Conservation (phyloP, 306 rosid species). For the Pachyrhizus erosus region DNA sequence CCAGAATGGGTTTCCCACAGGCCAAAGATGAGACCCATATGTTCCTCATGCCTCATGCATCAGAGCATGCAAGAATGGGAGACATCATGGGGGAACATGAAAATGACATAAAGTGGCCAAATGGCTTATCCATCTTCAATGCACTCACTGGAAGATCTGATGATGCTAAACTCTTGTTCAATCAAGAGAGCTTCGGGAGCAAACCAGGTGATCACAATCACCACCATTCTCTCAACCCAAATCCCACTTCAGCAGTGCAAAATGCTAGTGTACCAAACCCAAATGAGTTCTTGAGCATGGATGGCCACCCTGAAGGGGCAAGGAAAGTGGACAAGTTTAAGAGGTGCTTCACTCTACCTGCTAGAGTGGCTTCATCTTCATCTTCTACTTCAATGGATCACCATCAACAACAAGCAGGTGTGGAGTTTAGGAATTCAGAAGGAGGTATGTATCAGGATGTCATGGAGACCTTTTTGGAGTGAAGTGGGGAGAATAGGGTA, state of each 20-base stretch:
- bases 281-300: constrained; percentile 82
- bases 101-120: constrained; percentile 85
- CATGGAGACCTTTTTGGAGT: constrained; percentile 85
- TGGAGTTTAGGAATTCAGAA: constrained; percentile 66
- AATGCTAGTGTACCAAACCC: constrained; percentile 51
- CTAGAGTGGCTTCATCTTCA: constrained; percentile 73
- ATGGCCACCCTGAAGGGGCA: constrained; percentile 56
- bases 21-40: constrained; percentile 75
- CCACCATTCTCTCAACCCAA: constrained; percentile 40
- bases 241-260: constrained; percentile 50
- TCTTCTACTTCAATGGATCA: constrained; percentile 77
- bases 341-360: constrained; percentile 79
- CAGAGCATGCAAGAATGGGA: constrained; percentile 62
- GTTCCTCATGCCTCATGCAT: constrained; percentile 73
- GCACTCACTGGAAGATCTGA: constrained; percentile 73
- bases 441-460: constrained; percentile 71
- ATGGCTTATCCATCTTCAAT: constrained; percentile 77
- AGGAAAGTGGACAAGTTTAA: constrained; percentile 79
- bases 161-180: constrained; percentile 77
- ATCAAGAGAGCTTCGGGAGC: constrained; percentile 61
- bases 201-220: constrained; percentile 54
- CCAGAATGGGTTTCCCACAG: constrained; percentile 64
- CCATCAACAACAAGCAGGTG: constrained; percentile 61
- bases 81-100: constrained; percentile 80
- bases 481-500: constrained; percentile 31